These are phyloP conservation scores for Dryadomyces quercivorus DNA, from an alignment of 2,329 filamentous ascomycete species.

Conservation along the genomic window DNA sequence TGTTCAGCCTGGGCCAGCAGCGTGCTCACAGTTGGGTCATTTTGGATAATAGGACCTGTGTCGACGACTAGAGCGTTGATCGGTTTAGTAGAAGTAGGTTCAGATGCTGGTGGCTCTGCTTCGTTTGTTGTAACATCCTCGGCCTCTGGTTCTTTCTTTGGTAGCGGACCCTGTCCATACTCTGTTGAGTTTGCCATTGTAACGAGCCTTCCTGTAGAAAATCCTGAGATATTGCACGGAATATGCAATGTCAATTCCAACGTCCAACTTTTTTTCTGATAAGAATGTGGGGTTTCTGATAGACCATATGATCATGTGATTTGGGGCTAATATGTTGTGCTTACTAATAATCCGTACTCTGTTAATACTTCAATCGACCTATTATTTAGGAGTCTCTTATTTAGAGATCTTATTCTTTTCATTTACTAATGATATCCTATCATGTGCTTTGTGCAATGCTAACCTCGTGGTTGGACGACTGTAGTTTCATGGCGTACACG, in stretches of 20 bases:
- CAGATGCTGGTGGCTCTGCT: too few species aligned
- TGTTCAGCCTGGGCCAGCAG: slow-evolving; percentile 65
- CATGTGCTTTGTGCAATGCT: not conserved
- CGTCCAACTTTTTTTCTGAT: slow-evolving; percentile 7
- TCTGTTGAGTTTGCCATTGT: not conserved
- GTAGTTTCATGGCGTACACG: not conserved
- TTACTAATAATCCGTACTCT: too few species aligned
- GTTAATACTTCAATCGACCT: too few species aligned
- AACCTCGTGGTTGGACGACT: not conserved
- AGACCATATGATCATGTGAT: too few species aligned
- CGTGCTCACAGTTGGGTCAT: slow-evolving; percentile 74
- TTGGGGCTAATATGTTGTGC: not conserved
- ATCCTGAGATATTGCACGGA: not conserved
- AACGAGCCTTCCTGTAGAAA: not conserved
- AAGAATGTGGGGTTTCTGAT: not conserved
- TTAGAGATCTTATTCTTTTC: too few species aligned
- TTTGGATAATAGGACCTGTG: slow-evolving; percentile 86
- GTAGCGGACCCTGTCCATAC: not conserved
- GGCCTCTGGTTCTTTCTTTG: not conserved
- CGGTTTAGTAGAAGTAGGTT: slow-evolving; percentile 35
- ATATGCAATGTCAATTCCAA: not conserved
- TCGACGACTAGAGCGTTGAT: slow-evolving; percentile 81
- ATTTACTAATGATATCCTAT: not conserved
- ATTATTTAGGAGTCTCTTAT: too few species aligned
- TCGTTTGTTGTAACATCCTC: too few species aligned